Evolutionary conservation across 495 filamentous ascomycete species (phyloP).

Genomic region (Trichocladium uniseriatum): DNA sequence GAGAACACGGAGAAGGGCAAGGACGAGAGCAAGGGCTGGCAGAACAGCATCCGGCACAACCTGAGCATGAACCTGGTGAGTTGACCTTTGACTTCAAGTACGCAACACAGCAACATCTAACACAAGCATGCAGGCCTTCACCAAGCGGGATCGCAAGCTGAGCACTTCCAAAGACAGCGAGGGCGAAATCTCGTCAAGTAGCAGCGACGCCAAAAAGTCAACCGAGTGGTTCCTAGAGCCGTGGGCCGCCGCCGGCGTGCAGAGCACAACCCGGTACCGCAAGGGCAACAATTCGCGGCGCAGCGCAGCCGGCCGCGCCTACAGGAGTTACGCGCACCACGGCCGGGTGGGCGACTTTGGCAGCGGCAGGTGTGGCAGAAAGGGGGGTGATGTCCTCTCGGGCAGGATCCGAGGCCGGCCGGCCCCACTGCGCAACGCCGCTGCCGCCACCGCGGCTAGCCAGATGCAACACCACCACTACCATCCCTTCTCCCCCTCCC

Average conservation of each 20-base stretch:
- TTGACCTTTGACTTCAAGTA: neutral
- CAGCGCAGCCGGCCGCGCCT: conserved; percentile 4
- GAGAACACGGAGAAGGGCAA: conserved; percentile 69
- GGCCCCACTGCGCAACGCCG: neutral
- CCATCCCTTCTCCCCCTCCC: neutral
- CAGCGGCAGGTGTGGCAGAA: neutral
- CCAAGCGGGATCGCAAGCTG: conserved; percentile 29
- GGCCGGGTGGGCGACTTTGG: neutral
- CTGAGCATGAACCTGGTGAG: conserved; percentile 89
- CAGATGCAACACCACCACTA: neutral
- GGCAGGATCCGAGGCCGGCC: neutral
- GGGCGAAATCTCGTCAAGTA: neutral
- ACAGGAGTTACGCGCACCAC: conserved; percentile 4
- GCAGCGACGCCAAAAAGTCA: conserved; percentile 23
- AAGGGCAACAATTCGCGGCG: conserved; percentile 26
- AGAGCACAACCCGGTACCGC: conserved; percentile 42
- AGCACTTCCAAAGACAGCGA: conserved; percentile 8
- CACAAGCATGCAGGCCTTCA: conserved; percentile 29
- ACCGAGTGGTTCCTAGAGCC: conserved; percentile 37
- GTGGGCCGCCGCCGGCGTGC: conserved; percentile 34
- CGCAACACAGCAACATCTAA: neutral
- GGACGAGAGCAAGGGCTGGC: conserved; percentile 68
- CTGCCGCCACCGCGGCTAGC: neutral
- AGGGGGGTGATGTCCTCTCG: neutral
- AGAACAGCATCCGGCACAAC: conserved; percentile 96